Evolutionary conservation across 225 moss, liverwort and hornwort species (phyloP), one percentile per base, ranked within the genome.

Genomic region (Rhytidiadelphus loreus): DNA sequence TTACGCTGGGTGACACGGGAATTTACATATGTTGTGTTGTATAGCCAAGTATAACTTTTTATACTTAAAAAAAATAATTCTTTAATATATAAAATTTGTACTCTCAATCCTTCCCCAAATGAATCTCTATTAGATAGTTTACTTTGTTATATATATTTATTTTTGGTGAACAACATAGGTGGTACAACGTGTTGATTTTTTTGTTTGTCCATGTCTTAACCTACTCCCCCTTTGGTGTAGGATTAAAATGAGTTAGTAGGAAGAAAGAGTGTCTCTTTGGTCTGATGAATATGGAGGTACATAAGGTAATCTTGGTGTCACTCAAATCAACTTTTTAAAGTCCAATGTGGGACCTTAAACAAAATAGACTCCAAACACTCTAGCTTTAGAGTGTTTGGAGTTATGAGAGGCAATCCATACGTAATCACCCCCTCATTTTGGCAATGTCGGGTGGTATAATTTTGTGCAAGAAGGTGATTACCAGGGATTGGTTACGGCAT

Each of bases 241-340:
- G 2, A 46, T 73, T 44, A 29, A 73, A 28, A 73, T 73, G 3
- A 29, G 2, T 73, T 46, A 29, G 4, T 18, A 7, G n/a, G n/a
- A n/a, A n/a, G n/a, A n/a, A 46, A 30, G 18, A 44, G 2, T 16
- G n/a, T n/a, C n/a, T n/a, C n/a, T n/a, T n/a, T n/a, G n/a, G n/a
- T n/a, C n/a, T n/a, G n/a, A n/a, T n/a, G n/a, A n/a, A n/a, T n/a
- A n/a, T n/a, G n/a, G n/a, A n/a, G n/a, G n/a, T n/a, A n/a, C n/a
- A n/a, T n/a, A n/a, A n/a, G n/a, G n/a, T n/a, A n/a, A n/a, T n/a
- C n/a, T 8, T 71, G 3, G 17, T 44, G 29, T 17, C 29, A 29
- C 17, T 17, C 0, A 0, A 5, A 29, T 3, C 0, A 2, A 4
- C 28, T 72, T 44, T 16, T 72, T 1, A 5, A 0, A 46, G 17